phyloP scores from a whole-genome alignment of 345 rosid species.

The Sonneratia caseolaris region DNA sequence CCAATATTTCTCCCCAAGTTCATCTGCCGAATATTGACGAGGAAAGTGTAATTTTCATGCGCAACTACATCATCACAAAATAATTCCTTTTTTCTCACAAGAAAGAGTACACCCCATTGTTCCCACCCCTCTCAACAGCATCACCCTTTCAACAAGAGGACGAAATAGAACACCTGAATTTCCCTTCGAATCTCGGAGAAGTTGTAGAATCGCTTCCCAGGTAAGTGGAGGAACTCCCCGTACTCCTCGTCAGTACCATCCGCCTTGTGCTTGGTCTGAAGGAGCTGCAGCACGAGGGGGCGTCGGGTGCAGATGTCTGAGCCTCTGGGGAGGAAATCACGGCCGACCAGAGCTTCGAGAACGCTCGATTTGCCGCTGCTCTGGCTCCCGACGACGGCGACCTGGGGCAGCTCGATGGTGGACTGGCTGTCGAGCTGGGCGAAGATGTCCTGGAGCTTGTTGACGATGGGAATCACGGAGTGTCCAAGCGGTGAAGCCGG shows the following conservation, averaged over 20 bases:
- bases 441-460: constrained; percentile 92
- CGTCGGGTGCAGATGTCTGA: constrained; percentile 92
- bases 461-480: constrained; percentile 86
- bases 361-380: constrained; percentile 99
- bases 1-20: too few species aligned
- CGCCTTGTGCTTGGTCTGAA: constrained; percentile 61
- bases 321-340: constrained; percentile 94
- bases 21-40: too few species aligned
- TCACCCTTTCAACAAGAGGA: background rate
- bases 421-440: constrained; percentile 91
- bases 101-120: too few species aligned
- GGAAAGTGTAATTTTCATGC: too few species aligned
- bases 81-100: too few species aligned
- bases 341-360: constrained; percentile 91
- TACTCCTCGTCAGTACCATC: constrained; percentile 72
- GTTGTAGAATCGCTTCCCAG: constrained; percentile 63
- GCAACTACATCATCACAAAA: too few species aligned
- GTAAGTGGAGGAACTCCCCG: constrained; percentile 92
- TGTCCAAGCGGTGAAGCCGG: constrained; percentile 57
- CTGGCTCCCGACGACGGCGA: constrained; percentile 98
- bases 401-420: constrained; percentile 93
- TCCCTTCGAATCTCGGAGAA: constrained; percentile 92
- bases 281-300: constrained; percentile 88
- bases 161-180: constrained; percentile 47
- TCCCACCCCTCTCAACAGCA: background rate